Evolutionary conservation across 1,284 basidiomycete species (phyloP).

Genomic region (Ganoderma resinaceum): DNA sequence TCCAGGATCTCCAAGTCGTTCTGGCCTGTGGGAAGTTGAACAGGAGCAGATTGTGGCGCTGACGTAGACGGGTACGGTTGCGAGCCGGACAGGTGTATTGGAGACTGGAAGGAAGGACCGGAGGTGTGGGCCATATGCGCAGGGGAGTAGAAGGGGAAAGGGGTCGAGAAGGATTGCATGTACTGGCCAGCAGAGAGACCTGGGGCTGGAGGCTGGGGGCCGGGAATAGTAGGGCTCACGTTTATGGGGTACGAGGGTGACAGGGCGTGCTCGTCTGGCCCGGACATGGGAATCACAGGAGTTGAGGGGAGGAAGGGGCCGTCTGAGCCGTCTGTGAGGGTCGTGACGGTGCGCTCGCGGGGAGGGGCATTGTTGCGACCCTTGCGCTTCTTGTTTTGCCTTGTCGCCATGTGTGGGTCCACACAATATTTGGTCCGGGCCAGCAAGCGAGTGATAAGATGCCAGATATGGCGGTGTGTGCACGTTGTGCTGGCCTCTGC

Average conservation of each 20-base stretch:
- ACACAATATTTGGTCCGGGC: conserved; percentile 26
- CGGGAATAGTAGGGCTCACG: conserved; percentile 34
- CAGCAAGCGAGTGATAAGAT: conserved; percentile 26
- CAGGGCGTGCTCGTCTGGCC: conserved; percentile 37
- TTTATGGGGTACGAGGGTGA: conserved; percentile 41
- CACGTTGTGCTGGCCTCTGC: background rate
- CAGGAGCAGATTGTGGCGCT: conserved; percentile 21
- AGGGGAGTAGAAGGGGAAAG: conserved; percentile 39
- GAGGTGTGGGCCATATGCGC: conserved; percentile 26
- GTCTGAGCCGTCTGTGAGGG: conserved; percentile 62
- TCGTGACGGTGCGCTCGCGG: conserved; percentile 69
- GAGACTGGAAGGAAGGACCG: conserved; percentile 29
- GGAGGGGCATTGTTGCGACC: conserved; percentile 55
- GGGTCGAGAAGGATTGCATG: conserved; percentile 22
- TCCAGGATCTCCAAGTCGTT: conserved; percentile 75
- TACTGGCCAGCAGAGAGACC: conserved; percentile 30
- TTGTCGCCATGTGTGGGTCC: conserved; percentile 55
- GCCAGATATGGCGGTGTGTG: background rate
- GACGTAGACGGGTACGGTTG: conserved; percentile 20
- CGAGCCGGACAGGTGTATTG: conserved; percentile 35
- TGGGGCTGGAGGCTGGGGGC: conserved; percentile 24
- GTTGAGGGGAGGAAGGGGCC: conserved; percentile 54
- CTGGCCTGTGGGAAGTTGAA: conserved; percentile 41
- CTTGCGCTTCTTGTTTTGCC: conserved; percentile 68
- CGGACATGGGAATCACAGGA: conserved; percentile 46